Conservation (phyloP, 2,329 filamentous ascomycete genomes). For the Trichoderma sp. region DNA sequence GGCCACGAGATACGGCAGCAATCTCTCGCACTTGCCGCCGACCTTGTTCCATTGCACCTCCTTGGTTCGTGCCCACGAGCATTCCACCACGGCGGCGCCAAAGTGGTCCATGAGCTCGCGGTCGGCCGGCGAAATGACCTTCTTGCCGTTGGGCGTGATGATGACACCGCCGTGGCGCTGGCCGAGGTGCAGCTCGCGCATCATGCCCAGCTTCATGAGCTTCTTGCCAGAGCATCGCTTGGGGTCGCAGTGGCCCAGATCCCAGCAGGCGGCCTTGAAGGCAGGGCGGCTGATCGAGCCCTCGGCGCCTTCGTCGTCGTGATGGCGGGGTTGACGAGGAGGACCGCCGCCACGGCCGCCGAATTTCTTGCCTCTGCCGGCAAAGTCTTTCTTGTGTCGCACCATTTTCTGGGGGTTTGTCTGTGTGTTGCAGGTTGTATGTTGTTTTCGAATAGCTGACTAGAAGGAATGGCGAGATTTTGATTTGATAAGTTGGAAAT, state of each 20-base stretch:
- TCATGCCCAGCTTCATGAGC: constrained; percentile 87
- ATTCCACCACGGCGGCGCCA: constrained; percentile 95
- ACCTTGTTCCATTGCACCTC: constrained; percentile 92
- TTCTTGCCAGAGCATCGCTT: constrained; percentile 96
- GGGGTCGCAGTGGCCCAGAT: constrained; percentile 95
- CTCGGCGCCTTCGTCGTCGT: constrained; percentile 40
- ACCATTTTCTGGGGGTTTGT: constrained; percentile 64
- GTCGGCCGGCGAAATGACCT: constrained; percentile 81
- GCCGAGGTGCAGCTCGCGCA: constrained; percentile 89
- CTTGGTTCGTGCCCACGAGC: constrained; percentile 89
- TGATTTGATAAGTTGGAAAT: background rate
- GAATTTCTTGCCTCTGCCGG: constrained; percentile 74
- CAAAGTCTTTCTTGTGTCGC: constrained; percentile 88
- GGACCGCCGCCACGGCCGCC: constrained; percentile 60
- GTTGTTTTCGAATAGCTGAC: background rate
- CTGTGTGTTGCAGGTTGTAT: background rate
- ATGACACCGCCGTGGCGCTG: constrained; percentile 92
- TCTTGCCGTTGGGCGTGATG: constrained; percentile 92
- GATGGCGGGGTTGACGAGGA: constrained; percentile 52
- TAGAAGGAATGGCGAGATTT: background rate
- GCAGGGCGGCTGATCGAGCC: constrained; percentile 47
- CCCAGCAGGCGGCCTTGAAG: constrained; percentile 97
- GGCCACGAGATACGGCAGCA: constrained; percentile 92
- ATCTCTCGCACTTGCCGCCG: constrained; percentile 87
- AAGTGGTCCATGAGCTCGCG: constrained; percentile 79